Conservation (phyloP, 306 rosid species). For the Arachis hypogaea region DNA sequence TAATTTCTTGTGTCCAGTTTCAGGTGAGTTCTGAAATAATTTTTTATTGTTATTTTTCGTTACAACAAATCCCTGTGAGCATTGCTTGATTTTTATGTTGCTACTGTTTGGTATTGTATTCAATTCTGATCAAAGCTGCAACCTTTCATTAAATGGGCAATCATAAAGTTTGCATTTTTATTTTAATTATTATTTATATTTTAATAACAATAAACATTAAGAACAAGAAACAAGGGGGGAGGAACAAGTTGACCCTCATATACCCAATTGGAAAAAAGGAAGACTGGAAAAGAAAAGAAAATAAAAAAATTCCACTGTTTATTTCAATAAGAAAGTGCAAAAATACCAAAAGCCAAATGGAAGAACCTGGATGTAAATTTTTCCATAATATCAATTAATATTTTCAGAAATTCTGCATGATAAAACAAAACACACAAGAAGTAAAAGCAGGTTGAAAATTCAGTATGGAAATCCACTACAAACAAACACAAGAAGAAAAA, state of each 20-base stretch:
- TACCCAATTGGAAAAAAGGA: conserved; percentile 20
- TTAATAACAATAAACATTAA: background rate
- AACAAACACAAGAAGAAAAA: conserved; percentile 11
- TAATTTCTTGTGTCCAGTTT: conserved; percentile 21
- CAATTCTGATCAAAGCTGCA: conserved; percentile 36
- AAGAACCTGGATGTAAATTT: background rate
- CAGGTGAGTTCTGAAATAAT: conserved; percentile 42
- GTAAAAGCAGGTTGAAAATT: conserved; percentile 6
- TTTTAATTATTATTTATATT: background rate
- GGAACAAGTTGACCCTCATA: conserved; percentile 29
- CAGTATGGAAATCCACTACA: conserved; percentile 23
- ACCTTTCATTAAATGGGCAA: conserved; percentile 14
- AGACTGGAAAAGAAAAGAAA: background rate
- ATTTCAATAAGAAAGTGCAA: conserved; percentile 15
- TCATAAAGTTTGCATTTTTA: conserved; percentile 37
- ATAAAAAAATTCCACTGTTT: background rate
- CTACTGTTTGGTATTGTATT: background rate
- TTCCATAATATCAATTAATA: conserved; percentile 15
- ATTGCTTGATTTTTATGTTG: conserved; percentile 35
- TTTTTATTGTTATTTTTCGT: background rate
- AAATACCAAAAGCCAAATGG: conserved; percentile 16
- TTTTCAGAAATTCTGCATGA: background rate
- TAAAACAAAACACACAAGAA: conserved; percentile 5
- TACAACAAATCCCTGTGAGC: conserved; percentile 29
- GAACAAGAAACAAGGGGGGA: too few relatives aligned